These are phyloP conservation scores for Pontederia crassipes DNA, from an alignment of 176 grass and related monocot species.

Conservation along the genomic window DNA sequence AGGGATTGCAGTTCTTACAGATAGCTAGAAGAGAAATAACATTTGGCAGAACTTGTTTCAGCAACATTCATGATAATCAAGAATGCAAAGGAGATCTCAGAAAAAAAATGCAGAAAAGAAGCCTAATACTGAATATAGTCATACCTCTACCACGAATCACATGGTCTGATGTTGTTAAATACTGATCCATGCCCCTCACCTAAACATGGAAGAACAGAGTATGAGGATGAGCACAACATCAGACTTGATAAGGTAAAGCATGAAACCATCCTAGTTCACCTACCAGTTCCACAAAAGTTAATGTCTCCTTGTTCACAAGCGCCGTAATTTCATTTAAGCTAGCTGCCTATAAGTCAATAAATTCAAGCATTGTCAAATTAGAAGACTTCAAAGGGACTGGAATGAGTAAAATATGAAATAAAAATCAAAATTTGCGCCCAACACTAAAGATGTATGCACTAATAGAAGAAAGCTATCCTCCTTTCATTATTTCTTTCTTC, in stretches of 20 bases:
- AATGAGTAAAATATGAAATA: too few species aligned
- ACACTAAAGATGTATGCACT: too few species aligned
- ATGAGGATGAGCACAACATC: background rate
- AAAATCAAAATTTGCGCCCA: too few species aligned
- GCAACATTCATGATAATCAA: background rate
- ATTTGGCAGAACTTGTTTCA: background rate
- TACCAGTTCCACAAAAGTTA: conserved; percentile 76
- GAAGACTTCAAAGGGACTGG: too few species aligned
- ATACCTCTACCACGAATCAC: conserved; percentile 72
- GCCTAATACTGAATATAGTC: background rate
- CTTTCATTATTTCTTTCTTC: too few species aligned
- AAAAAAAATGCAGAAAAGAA: background rate
- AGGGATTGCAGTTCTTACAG: too few species aligned
- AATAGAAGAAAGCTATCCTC: too few species aligned
- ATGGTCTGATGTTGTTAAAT: conserved; percentile 73
- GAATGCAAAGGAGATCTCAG: background rate
- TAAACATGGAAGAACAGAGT: conserved; percentile 15
- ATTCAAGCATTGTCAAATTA: background rate
- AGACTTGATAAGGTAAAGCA: background rate
- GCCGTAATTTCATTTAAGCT: conserved; percentile 41
- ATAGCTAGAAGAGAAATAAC: too few species aligned
- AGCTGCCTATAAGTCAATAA: conserved; percentile 36
- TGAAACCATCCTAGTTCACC: background rate
- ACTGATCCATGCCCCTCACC: conserved; percentile 88
- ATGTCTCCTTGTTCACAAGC: conserved; percentile 53